Evolutionary conservation across 495 filamentous ascomycete species (phyloP).

Genomic region (Neurospora sp.): DNA sequence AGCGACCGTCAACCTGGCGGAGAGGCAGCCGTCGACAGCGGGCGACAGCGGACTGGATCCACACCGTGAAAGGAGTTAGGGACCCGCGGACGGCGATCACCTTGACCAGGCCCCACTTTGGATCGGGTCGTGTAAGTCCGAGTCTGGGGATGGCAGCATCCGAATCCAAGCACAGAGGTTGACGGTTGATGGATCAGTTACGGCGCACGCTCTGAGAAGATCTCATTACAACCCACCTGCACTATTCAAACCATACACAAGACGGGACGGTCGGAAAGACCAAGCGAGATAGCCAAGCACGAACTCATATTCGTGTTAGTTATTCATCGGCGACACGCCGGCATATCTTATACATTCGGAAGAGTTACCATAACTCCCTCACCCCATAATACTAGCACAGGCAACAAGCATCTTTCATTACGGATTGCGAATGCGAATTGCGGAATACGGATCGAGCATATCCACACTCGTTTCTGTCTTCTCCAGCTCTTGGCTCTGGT

Average conservation of each 20-base stretch:
- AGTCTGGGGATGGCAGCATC: not conserved
- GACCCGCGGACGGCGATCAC: not conserved
- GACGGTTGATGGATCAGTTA: not conserved
- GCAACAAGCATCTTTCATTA: not conserved
- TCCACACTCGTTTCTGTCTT: not conserved
- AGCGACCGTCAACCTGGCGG: not conserved
- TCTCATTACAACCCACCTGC: not conserved
- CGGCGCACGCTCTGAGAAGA: not conserved
- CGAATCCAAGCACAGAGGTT: not conserved
- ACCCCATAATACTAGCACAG: not conserved
- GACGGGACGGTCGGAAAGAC: not conserved
- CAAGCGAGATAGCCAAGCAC: not conserved
- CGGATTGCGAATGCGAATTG: not conserved
- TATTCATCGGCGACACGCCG: not conserved
- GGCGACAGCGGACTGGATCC: not conserved
- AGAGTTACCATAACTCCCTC: not conserved
- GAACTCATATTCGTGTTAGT: not conserved
- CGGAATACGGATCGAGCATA: not conserved
- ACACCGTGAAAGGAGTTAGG: not conserved
- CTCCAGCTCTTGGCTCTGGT: not conserved
- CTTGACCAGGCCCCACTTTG: not conserved
- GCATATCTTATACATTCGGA: not conserved
- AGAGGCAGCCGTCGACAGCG: not conserved
- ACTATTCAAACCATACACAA: not conserved
- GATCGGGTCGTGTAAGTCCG: not conserved